phyloP scores from a whole-genome alignment of 768 basidiomycete genomes.

The Holtermanniella nyarrowii region DNA sequence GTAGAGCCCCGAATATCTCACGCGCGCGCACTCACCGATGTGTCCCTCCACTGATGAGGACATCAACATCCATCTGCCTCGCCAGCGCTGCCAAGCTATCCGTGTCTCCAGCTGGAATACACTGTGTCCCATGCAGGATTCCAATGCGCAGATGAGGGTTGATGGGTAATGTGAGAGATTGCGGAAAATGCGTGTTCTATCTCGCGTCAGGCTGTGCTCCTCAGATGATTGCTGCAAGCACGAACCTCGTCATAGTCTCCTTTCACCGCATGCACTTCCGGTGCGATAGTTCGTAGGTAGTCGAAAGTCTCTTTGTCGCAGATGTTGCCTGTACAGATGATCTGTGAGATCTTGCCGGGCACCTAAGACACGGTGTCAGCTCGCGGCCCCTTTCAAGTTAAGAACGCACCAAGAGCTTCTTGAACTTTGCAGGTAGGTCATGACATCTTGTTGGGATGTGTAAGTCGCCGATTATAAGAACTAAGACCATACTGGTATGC shows the following conservation, averaged over 20 bases:
- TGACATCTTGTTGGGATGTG: constrained; percentile 81
- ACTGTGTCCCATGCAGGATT: constrained; percentile 86
- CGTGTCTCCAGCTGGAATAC: constrained; percentile 79
- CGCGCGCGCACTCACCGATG: constrained; percentile 57
- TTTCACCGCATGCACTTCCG: constrained; percentile 80
- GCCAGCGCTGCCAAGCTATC: constrained; percentile 82
- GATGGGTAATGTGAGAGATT: constrained; percentile 59
- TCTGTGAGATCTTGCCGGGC: constrained; percentile 95
- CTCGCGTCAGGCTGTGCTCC: not conserved
- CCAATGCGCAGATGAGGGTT: constrained; percentile 72
- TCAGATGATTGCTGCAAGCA: constrained; percentile 1
- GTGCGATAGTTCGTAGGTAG: constrained; percentile 84
- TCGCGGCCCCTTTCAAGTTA: not conserved
- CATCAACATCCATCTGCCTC: constrained; percentile 95
- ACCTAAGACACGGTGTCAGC: constrained; percentile 40
- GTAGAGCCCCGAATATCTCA: no score
- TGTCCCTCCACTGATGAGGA: constrained; percentile 84
- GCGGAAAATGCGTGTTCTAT: constrained; percentile 61
- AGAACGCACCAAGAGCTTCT: constrained; percentile 64
- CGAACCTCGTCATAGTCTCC: constrained; percentile 93
- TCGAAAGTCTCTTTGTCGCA: constrained; percentile 97
- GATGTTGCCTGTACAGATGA: constrained; percentile 92
- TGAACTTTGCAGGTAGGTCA: constrained; percentile 91
- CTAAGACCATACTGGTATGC: constrained; percentile 96
- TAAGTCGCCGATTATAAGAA: constrained; percentile 92